A percentile compares a stretch with the other conserved stretches of the same genome.
Conservation (phyloP, 345 rosid genomes). For the Eucalyptus pauciflora region DNA sequence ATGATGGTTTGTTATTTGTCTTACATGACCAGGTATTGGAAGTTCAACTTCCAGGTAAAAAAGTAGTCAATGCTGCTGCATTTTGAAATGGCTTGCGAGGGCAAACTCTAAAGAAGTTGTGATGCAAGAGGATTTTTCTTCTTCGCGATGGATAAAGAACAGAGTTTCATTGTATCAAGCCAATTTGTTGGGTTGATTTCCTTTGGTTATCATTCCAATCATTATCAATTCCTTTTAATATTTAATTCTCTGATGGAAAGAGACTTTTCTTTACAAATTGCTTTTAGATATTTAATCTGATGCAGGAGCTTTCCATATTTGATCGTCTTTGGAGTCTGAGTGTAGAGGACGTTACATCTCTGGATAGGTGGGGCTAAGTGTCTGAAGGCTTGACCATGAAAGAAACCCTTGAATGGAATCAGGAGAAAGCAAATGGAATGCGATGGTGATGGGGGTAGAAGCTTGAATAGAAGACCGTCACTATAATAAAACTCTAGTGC, state of each 20-base stretch:
- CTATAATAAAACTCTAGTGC: not conserved
- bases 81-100: constrained; percentile 94
- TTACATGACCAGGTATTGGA: constrained; percentile 51
- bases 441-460: not conserved
- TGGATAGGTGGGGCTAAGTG: not conserved
- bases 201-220: not conserved
- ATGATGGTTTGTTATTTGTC: not conserved
- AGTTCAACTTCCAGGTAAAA: constrained; percentile 89
- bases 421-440: not conserved
- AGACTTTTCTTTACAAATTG: not conserved
- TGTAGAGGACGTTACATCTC: not conserved
- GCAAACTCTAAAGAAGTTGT: constrained; percentile 44
- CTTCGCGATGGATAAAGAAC: not conserved
- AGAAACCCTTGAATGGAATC: not conserved
- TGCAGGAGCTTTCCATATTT: not conserved
- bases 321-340: not conserved
- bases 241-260: not conserved
- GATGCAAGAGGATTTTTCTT: not conserved
- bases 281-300: not conserved
- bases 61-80: constrained; percentile 40
- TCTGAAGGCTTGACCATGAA: not conserved
- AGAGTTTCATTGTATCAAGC: not conserved
- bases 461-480: not conserved
- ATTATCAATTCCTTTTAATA: not conserved
- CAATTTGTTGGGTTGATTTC: not conserved